A percentile compares a stretch with the other conserved stretches of the same genome.
Conservation (phyloP, 2,329 filamentous ascomycete species). For the Lasiodiplodia citricola region DNA sequence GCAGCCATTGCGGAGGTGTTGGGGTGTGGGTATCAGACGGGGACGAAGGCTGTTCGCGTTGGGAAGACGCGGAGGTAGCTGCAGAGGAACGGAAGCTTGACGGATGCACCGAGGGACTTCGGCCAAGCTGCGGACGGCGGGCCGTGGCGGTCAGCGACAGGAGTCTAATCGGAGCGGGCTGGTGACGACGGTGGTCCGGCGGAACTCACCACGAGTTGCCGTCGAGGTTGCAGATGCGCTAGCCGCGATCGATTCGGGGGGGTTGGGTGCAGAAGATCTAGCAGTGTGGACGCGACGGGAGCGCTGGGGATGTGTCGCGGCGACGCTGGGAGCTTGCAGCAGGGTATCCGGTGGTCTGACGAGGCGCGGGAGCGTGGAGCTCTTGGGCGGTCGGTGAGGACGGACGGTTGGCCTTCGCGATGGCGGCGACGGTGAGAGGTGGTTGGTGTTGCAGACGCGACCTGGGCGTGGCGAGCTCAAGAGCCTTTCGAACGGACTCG, state of each 20-base stretch:
- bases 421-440: constrained; percentile 13
- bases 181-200: not conserved
- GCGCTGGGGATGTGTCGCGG: constrained; percentile 18
- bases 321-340: constrained; percentile 4
- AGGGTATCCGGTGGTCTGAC: constrained; percentile 24
- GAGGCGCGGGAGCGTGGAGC: constrained; percentile 20
- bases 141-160: constrained; percentile 14
- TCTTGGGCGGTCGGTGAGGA: constrained; percentile 22
- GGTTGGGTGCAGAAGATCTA: constrained; percentile 15
- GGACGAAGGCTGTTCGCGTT: constrained; percentile 11
- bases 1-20: constrained; percentile 65
- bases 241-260: constrained; percentile 23
- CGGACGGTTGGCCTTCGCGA: constrained; percentile 12
- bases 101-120: constrained; percentile 12
- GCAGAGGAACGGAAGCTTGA: constrained; percentile 5
- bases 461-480: constrained; percentile 16
- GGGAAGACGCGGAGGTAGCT: constrained; percentile 9
- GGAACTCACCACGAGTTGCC: constrained; percentile 21
- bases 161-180: not conserved
- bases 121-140: constrained; percentile 6
- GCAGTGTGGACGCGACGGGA: constrained; percentile 7
- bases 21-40: constrained; percentile 12
- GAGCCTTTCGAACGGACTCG: constrained; percentile 11
- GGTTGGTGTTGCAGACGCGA: constrained; percentile 15
- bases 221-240: constrained; percentile 21